Percentiles rank a stretch among this genome's conserved stretches.
Conservation (phyloP, 257 asterid species). For the Solanum pennellii region DNA sequence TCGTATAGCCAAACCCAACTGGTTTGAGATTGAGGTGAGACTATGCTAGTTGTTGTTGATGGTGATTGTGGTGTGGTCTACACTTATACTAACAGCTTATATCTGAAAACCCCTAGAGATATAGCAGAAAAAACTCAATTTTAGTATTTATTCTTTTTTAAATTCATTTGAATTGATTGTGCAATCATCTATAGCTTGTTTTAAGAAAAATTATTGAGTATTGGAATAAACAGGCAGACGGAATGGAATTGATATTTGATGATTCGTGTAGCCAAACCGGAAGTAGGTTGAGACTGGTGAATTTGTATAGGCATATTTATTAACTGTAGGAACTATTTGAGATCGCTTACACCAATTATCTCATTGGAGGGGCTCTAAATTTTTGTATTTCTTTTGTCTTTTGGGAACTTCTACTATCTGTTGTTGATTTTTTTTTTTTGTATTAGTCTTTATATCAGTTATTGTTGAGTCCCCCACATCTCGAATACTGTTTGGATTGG, state of each 20-base stretch:
- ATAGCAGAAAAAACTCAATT: not conserved
- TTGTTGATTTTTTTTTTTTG: not conserved
- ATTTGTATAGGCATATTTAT: not conserved
- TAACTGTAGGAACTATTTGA: not conserved
- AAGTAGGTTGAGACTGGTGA: not conserved
- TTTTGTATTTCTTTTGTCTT: not conserved
- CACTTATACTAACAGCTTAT: not conserved
- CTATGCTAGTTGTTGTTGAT: not conserved
- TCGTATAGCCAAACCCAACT: not conserved
- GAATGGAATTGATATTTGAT: not conserved
- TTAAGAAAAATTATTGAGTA: not conserved
- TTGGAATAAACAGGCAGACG: not conserved
- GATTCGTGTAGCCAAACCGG: not conserved
- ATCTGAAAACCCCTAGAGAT: not conserved
- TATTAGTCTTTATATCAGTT: not conserved
- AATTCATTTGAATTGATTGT: not conserved
- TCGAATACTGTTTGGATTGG: not conserved
- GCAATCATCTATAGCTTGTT: not conserved
- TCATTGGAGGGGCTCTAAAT: not conserved
- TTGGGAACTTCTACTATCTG: not conserved
- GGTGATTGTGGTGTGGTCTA: not conserved
- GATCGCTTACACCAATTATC: not conserved
- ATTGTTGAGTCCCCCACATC: not conserved
- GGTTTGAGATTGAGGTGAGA: not conserved
- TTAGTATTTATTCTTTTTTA: not conserved